These are phyloP conservation scores for Trichoderma brevicompactum DNA, from an alignment of 2,329 filamentous ascomycete species.

Conservation along the genomic window DNA sequence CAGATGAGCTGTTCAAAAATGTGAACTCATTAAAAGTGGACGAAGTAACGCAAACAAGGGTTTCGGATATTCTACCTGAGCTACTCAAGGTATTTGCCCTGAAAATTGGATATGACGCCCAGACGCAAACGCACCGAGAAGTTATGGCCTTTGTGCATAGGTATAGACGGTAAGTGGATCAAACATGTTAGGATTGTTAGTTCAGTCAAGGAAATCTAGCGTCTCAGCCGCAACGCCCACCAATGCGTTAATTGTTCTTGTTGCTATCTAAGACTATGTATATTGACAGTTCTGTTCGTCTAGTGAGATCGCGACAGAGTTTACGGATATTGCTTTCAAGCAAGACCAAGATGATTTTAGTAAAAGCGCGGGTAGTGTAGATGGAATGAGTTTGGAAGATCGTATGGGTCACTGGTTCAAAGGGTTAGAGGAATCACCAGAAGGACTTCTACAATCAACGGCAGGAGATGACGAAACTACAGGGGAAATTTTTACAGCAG, in stretches of 20 bases:
- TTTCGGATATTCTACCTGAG: neutral
- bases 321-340: neutral
- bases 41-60: neutral
- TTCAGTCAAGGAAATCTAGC: neutral
- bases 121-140: neutral
- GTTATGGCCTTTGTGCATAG: neutral
- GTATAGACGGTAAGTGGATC: neutral
- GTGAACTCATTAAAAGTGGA: neutral
- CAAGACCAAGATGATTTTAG: neutral
- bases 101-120: neutral
- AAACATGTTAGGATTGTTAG: neutral
- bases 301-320: neutral
- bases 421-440: neutral
- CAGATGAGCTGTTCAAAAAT: neutral
- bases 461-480: neutral
- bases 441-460: neutral
- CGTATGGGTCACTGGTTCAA: neutral
- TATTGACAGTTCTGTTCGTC: neutral
- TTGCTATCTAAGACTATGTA: neutral
- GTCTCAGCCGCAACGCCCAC: neutral
- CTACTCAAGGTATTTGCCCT: neutral
- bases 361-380: neutral
- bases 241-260: neutral
- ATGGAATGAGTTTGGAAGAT: neutral
- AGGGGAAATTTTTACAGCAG: too few species aligned